Percentiles rank a stretch among this genome's conserved stretches.
phyloP scores from a whole-genome alignment of 2,329 filamentous ascomycete species.

The Scedosporium apiospermum region DNA sequence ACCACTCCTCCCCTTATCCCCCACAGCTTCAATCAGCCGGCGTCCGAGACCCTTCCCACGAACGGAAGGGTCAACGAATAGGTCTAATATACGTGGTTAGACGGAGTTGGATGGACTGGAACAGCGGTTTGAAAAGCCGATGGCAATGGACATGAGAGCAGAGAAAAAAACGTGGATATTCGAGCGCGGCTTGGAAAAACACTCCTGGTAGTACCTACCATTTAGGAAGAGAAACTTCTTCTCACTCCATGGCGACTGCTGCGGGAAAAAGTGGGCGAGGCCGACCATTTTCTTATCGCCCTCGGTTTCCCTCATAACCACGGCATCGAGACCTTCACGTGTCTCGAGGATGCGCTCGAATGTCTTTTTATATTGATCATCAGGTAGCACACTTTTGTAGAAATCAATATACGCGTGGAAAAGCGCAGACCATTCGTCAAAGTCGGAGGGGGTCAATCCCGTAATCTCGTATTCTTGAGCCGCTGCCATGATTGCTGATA shows the following conservation, averaged over 20 bases:
- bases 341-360: slow-evolving; percentile 4
- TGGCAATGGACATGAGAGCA: not conserved
- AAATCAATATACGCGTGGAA: slow-evolving; percentile 7
- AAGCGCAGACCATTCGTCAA: slow-evolving; percentile 2
- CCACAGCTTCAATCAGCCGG: not conserved
- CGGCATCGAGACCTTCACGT: not conserved
- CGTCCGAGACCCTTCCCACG: not conserved
- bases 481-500: not conserved
- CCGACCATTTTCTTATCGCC: slow-evolving; percentile 1
- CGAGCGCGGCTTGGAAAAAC: no score
- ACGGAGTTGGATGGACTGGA: not conserved
- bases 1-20: not conserved
- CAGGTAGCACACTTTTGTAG: slow-evolving; percentile 2
- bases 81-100: not conserved
- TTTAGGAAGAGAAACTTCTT: slow-evolving; percentile 6
- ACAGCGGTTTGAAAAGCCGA: no score
- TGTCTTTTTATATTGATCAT: slow-evolving; percentile 6
- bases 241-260: slow-evolving; percentile 6
- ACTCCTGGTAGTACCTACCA: not conserved
- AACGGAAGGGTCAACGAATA: not conserved
- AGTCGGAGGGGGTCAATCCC: not conserved
- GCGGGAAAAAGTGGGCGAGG: slow-evolving; percentile 6
- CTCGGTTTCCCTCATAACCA: not conserved
- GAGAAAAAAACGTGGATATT: not conserved
- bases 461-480: not conserved